A percentile compares a stretch with the other conserved stretches of the same genome.
Evolutionary conservation across 148 eudicot species (phyloP).

Genomic region (Rheum nobile): DNA sequence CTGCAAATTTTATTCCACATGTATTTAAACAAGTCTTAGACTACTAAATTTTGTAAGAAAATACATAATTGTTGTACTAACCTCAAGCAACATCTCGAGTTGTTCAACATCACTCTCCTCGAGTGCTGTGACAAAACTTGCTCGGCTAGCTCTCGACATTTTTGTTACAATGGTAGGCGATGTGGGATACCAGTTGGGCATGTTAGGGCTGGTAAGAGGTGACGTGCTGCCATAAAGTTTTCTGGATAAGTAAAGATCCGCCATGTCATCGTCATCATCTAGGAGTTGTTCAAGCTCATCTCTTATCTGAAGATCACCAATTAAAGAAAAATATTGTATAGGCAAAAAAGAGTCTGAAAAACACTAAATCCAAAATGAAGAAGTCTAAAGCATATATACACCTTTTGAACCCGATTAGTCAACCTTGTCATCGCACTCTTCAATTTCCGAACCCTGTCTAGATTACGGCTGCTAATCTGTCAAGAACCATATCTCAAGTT

Average conservation of each 20-base stretch:
- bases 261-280: conserved; percentile 85
- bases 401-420: conserved; percentile 82
- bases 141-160: conserved; percentile 44
- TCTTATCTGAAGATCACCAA: conserved; percentile 36
- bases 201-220: conserved; percentile 21
- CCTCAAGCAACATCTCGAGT: conserved; percentile 92
- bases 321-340: neutral
- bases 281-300: conserved; percentile 82
- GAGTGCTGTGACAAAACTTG: conserved; percentile 31
- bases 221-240: conserved; percentile 34
- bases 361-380: neutral
- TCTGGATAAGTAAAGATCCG: conserved; percentile 66
- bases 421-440: conserved; percentile 90
- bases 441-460: conserved; percentile 80
- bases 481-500: neutral
- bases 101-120: conserved; percentile 64
- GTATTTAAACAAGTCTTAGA: neutral
- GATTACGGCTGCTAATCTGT: conserved; percentile 86
- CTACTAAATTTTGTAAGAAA: neutral
- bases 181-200: conserved; percentile 37
- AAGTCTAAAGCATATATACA: conserved; percentile 11
- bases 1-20: conserved; percentile 24
- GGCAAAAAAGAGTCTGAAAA: neutral
- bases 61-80: conserved; percentile 3
- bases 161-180: conserved; percentile 47